Evolutionary conservation across 441 rosid species (phyloP).

Genomic region (Metrosideros polymorpha): DNA sequence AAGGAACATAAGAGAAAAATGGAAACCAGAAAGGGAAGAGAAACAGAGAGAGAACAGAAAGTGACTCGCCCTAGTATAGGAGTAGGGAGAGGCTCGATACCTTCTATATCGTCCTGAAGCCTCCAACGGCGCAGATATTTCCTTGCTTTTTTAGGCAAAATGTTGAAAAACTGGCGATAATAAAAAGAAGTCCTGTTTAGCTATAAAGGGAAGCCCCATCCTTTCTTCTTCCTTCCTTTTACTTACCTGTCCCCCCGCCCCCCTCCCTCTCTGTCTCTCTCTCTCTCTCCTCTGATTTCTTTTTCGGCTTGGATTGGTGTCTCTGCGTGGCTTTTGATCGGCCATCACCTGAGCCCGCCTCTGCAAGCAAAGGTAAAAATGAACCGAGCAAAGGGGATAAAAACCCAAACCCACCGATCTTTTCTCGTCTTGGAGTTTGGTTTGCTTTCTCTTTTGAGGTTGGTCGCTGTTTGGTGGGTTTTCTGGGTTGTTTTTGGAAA

Average conservation of each 20-base stretch:
- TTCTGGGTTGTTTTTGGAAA: constrained; percentile 18
- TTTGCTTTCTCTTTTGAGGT: neutral
- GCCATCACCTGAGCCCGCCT: neutral
- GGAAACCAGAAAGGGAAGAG: neutral
- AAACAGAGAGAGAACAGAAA: neutral
- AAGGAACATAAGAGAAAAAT: neutral
- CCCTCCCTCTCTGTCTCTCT: neutral
- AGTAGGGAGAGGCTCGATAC: neutral
- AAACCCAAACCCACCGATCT: neutral
- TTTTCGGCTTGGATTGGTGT: neutral
- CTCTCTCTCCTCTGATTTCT: neutral
- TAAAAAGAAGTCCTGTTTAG: constrained; percentile 9
- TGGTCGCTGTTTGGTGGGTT: neutral
- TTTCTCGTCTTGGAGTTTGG: neutral
- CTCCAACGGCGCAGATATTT: neutral
- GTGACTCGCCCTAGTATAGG: neutral
- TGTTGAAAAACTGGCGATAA: neutral
- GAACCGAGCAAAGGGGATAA: neutral
- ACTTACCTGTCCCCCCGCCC: neutral
- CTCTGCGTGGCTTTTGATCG: neutral
- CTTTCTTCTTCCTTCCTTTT: constrained; percentile 25
- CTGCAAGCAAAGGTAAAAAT: constrained; percentile 5
- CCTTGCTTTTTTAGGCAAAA: neutral
- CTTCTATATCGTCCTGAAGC: neutral
- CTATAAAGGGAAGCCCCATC: constrained; percentile 27